These are phyloP conservation scores for Phylloporus sp. DNA, from an alignment of 1,284 basidiomycete genomes.

Conservation along the genomic window DNA sequence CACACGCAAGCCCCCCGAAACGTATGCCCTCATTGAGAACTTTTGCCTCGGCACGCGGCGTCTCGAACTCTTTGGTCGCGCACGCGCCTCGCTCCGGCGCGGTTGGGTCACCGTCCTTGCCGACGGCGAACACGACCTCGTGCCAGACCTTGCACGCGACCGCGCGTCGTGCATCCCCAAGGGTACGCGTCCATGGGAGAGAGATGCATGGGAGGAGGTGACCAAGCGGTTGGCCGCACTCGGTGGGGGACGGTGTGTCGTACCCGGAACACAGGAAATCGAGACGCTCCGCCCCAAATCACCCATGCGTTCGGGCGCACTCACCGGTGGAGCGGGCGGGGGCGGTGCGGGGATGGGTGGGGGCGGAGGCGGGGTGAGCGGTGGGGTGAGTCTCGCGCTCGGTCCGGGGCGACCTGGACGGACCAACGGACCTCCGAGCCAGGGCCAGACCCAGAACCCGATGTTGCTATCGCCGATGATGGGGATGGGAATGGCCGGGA, in stretches of 20 bases:
- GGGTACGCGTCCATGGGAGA: slow-evolving; percentile 53
- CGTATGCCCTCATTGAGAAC: slow-evolving; percentile 95
- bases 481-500: slow-evolving; percentile 41
- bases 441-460: slow-evolving; percentile 38
- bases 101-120: slow-evolving; percentile 93
- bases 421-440: slow-evolving; percentile 15
- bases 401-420: slow-evolving; percentile 25
- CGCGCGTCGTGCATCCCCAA: slow-evolving; percentile 49
- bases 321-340: too few relatives aligned
- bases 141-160: slow-evolving; percentile 43
- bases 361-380: slow-evolving; percentile 26
- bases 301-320: slow-evolving; percentile 58
- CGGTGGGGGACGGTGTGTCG: slow-evolving; percentile 60
- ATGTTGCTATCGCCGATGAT: slow-evolving; percentile 58
- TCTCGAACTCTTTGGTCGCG: slow-evolving; percentile 87
- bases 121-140: slow-evolving; percentile 59
- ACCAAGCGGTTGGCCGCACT: slow-evolving; percentile 53
- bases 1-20: slow-evolving; percentile 89
- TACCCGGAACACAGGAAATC: slow-evolving; percentile 79
- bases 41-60: slow-evolving; percentile 95
- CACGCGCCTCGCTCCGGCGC: slow-evolving; percentile 71
- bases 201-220: slow-evolving; percentile 62
- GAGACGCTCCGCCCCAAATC: slow-evolving; percentile 89
- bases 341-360: slow-evolving; percentile 33
- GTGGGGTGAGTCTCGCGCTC: slow-evolving; percentile 26